phyloP scores from a whole-genome alignment of 768 basidiomycete species.

The Lanmaoa rubissima region DNA sequence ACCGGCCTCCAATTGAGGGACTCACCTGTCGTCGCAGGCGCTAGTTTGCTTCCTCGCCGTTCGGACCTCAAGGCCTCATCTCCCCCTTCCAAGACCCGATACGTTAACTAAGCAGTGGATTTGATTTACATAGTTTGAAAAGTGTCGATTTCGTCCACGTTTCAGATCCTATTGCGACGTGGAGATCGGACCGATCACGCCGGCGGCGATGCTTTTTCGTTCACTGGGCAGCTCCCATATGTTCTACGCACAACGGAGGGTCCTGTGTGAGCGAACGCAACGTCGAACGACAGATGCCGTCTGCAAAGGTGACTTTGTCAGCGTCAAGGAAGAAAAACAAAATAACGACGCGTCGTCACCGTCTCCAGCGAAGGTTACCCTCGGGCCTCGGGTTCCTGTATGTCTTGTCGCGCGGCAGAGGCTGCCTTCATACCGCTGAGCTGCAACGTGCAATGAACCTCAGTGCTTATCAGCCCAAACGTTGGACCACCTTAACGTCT shows the following conservation, averaged over 20 bases:
- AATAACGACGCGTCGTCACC: background rate
- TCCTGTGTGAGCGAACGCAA: background rate
- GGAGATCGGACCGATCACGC: background rate
- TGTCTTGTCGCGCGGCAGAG: background rate
- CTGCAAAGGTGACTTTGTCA: background rate
- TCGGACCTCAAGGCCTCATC: slow-evolving; percentile 2
- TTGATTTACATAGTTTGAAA: background rate
- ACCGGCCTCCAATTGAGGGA: no score
- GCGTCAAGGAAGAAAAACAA: background rate
- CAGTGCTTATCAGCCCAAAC: no score
- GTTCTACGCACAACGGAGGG: background rate
- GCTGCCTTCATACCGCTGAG: background rate
- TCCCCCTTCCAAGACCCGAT: background rate
- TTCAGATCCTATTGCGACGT: background rate
- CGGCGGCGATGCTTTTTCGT: background rate
- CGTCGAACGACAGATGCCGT: background rate
- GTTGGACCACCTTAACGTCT: background rate
- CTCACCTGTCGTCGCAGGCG: background rate
- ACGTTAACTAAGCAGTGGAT: background rate
- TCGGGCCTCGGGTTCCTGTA: background rate
- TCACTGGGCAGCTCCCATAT: background rate
- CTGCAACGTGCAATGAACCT: background rate
- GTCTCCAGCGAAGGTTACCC: background rate
- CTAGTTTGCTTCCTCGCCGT: background rate
- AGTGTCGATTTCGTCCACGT: background rate